Conservation (phyloP, 208 protist genomes). For the Tritrichomonas musculus region DNA sequence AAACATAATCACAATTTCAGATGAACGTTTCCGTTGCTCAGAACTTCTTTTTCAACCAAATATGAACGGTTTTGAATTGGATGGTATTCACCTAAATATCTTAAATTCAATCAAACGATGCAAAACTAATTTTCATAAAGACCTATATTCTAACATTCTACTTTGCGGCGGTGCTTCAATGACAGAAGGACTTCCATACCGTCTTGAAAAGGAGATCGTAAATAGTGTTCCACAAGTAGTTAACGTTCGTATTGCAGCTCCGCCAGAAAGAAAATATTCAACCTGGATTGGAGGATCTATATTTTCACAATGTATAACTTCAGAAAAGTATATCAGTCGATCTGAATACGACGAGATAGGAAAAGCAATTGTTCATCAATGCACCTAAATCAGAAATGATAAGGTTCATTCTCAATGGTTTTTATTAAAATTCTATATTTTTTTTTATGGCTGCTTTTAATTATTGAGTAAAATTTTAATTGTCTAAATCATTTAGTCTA, state of each 20-base stretch:
- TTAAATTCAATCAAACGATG: slow-evolving; percentile 62
- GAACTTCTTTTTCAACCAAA: slow-evolving; percentile 72
- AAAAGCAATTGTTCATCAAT: too few relatives aligned
- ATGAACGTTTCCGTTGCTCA: slow-evolving; percentile 58
- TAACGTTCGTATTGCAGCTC: slow-evolving; percentile 50
- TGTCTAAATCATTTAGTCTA: too few relatives aligned
- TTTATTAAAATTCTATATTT: too few relatives aligned
- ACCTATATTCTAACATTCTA: slow-evolving; percentile 57
- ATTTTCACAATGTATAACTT: too few relatives aligned
- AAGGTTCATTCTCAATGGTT: too few relatives aligned
- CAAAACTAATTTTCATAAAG: slow-evolving; percentile 57
- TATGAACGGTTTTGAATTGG: slow-evolving; percentile 50
- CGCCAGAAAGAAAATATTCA: slow-evolving; percentile 65
- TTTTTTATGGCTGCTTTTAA: too few relatives aligned
- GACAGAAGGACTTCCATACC: slow-evolving; percentile 76
- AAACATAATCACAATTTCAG: slow-evolving; percentile 47
- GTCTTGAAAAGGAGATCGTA: slow-evolving; percentile 71
- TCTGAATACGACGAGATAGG: too few relatives aligned
- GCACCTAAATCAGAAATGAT: too few relatives aligned
- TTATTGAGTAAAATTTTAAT: too few relatives aligned
- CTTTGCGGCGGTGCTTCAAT: slow-evolving; percentile 55
- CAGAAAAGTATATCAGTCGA: too few relatives aligned
- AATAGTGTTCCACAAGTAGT: slow-evolving; percentile 48
- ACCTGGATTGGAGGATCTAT: slow-evolving; percentile 91
- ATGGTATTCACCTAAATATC: slow-evolving; percentile 55